These are phyloP conservation scores for Gryganskiella cystojenkinii DNA, from an alignment of 192 early-diverging fungal genomes.

Conservation along the genomic window DNA sequence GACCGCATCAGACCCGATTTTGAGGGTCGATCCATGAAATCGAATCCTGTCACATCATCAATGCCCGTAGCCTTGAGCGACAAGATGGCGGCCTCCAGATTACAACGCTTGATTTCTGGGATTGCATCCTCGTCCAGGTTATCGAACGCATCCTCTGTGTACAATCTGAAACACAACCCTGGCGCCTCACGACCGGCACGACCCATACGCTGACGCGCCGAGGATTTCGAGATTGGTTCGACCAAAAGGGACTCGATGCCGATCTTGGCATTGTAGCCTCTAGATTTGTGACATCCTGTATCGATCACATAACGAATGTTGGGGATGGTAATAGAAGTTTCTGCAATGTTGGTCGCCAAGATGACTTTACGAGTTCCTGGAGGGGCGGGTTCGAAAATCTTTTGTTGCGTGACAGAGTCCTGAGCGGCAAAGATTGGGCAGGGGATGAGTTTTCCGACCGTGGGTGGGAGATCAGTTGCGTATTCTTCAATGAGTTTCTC, in stretches of 20 bases:
- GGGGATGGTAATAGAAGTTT: conserved; percentile 96
- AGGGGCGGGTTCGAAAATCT: conserved; percentile 91
- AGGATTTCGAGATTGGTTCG: conserved; percentile 90
- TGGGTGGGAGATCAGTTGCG: conserved; percentile 67
- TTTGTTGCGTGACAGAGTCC: conserved; percentile 87
- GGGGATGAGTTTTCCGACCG: conserved; percentile 67
- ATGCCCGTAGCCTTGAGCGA: conserved; percentile 94
- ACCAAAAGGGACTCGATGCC: conserved; percentile 92
- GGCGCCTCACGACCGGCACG: conserved; percentile 97
- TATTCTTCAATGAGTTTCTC: conserved; percentile 85
- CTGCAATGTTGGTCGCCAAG: conserved; percentile 97
- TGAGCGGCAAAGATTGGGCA: conserved; percentile 96
- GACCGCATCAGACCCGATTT: conserved; percentile 79
- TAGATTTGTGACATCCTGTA: conserved; percentile 91
- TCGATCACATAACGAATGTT: conserved; percentile 97
- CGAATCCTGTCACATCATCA: conserved; percentile 88
- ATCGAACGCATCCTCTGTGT: conserved; percentile 85
- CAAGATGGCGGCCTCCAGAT: conserved; percentile 86
- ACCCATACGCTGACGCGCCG: conserved; percentile 90
- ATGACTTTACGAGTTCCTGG: conserved; percentile 90
- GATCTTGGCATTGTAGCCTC: conserved; percentile 88
- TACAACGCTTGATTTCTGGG: conserved; percentile 96
- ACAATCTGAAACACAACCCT: conserved; percentile 92
- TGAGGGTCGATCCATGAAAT: conserved; percentile 94
- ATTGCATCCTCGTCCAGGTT: conserved; percentile 81